A percentile compares a stretch with the other conserved stretches of the same genome.
These are phyloP conservation scores for Cicer cuneatum DNA, from an alignment of 306 rosid genomes.

Conservation along the genomic window DNA sequence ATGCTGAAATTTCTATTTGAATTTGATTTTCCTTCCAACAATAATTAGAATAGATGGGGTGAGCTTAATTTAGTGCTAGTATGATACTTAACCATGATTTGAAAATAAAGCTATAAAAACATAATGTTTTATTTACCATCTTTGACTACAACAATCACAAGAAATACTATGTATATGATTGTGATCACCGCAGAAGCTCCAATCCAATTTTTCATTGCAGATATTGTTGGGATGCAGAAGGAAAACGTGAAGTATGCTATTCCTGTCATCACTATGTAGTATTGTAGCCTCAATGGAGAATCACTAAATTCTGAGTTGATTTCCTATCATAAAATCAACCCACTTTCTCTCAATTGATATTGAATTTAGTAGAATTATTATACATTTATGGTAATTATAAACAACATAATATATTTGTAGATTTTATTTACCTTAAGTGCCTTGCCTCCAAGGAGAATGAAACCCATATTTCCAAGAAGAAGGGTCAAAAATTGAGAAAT, in stretches of 20 bases:
- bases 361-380: too few relatives aligned
- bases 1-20: conserved; percentile 41
- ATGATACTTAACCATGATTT: too few relatives aligned
- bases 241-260: conserved; percentile 52
- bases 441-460: conserved; percentile 65
- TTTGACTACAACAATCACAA: conserved; percentile 43
- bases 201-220: conserved; percentile 62
- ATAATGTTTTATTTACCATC: conserved; percentile 49
- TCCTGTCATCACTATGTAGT: conserved; percentile 59
- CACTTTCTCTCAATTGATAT: background rate
- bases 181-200: conserved; percentile 53
- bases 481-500: conserved; percentile 56
- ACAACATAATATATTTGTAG: too few relatives aligned
- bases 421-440: conserved; percentile 56
- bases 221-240: conserved; percentile 60
- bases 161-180: conserved; percentile 47
- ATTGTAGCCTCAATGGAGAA: conserved; percentile 64
- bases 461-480: conserved; percentile 67
- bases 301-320: conserved; percentile 56
- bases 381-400: too few relatives aligned
- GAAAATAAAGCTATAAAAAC: background rate
- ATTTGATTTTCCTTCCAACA: conserved; percentile 54
- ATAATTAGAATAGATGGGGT: background rate
- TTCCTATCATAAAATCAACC: conserved; percentile 46
- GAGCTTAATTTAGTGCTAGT: background rate